Conservation (phyloP, 164 flowering plant genomes). For the Nelumbo lutea region DNA sequence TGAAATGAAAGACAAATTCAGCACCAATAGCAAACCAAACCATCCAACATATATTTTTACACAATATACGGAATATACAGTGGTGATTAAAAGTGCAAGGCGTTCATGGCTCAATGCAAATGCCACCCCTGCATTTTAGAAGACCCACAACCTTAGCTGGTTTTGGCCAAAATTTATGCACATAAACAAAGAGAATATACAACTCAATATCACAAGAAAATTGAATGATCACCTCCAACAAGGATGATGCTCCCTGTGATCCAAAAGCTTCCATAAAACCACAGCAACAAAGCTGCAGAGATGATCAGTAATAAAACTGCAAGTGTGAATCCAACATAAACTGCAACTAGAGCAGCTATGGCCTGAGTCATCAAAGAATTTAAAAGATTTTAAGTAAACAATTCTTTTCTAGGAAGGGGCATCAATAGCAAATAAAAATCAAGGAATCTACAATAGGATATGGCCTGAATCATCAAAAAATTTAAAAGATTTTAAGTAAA, state of each 20-base stretch:
- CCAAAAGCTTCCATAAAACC: conserved; percentile 98
- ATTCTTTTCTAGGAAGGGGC: too few relatives aligned
- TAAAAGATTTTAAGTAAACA: neutral
- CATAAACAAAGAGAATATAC: neutral
- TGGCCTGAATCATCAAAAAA: neutral
- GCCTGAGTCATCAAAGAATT: conserved; percentile 35
- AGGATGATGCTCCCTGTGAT: conserved; percentile 50
- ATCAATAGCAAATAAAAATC: neutral
- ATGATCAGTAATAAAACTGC: conserved; percentile 45
- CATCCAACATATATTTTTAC: conserved; percentile 82
- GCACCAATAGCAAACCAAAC: conserved; percentile 66
- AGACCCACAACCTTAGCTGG: conserved; percentile 1
- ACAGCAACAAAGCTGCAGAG: conserved; percentile 48
- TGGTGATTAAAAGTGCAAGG: conserved; percentile 56
- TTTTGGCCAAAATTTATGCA: neutral
- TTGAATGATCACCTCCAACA: conserved; percentile 53
- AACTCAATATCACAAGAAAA: conserved; percentile 1
- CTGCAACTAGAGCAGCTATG: conserved; percentile 45
- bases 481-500: neutral
- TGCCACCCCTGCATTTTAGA: conserved; percentile 61
- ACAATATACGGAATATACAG: conserved; percentile 68
- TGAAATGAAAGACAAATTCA: conserved; percentile 83
- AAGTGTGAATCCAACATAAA: conserved; percentile 53
- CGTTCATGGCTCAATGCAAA: conserved; percentile 57
- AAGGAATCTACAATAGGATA: neutral